Percentiles rank a stretch among this genome's conserved stretches.
Conservation (phyloP, 2,329 filamentous ascomycete species). For the Pseudogymnoascus sp. region DNA sequence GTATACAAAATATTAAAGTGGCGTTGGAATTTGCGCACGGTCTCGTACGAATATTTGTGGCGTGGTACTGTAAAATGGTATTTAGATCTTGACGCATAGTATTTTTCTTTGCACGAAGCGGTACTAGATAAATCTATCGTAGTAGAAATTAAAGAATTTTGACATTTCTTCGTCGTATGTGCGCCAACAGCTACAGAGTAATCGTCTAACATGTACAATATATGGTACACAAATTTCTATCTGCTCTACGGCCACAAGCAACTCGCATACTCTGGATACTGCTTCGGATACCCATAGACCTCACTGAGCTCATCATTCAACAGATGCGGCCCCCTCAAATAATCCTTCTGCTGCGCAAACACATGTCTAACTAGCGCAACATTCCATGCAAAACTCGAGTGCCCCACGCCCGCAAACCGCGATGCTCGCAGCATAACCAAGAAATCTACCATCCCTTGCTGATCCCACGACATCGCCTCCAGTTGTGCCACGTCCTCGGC, state of each 20-base stretch:
- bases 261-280: slow-evolving; percentile 19
- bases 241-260: slow-evolving; percentile 20
- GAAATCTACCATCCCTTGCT: slow-evolving; percentile 15
- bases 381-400: slow-evolving; percentile 15
- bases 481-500: slow-evolving; percentile 5
- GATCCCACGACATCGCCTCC: slow-evolving; percentile 12
- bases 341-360: slow-evolving; percentile 10
- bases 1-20: too few species aligned
- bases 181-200: not conserved
- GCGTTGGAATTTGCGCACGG: too few species aligned
- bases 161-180: not conserved
- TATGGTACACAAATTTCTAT: not conserved
- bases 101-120: not conserved
- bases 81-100: not conserved
- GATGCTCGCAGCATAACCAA: slow-evolving; percentile 13
- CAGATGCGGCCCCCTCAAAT: slow-evolving; percentile 19
- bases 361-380: slow-evolving; percentile 21
- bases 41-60: too few species aligned
- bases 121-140: not conserved
- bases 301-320: slow-evolving; percentile 22
- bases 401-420: slow-evolving; percentile 12
- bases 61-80: too few species aligned
- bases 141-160: not conserved
- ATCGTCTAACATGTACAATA: not conserved
- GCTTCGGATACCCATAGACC: slow-evolving; percentile 17